Conservation (phyloP, 2,329 filamentous ascomycete species). For the Ambrosiella xylebori region DNA sequence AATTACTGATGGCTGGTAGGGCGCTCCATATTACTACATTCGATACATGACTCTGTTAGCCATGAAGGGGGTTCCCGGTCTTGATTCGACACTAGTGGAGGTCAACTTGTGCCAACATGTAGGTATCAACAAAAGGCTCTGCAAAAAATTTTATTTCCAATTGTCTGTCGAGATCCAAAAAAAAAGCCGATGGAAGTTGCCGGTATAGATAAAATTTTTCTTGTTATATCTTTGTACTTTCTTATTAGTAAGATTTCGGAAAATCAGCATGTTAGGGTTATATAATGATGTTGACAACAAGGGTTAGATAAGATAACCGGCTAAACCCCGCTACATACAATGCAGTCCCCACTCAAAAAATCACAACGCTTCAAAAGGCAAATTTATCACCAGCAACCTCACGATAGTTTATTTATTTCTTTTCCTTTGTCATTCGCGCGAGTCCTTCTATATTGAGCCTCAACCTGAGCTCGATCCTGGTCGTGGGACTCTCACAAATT, state of each 20-base stretch:
- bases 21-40: too few relatives aligned
- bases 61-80: too few relatives aligned
- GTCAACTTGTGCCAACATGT: neutral
- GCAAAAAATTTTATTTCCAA: neutral
- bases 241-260: neutral
- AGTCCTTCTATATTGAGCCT: neutral
- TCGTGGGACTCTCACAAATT: neutral
- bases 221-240: neutral
- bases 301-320: neutral
- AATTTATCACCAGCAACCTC: neutral
- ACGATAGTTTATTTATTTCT: neutral
- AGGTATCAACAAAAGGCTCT: neutral
- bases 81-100: neutral
- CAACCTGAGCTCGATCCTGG: neutral
- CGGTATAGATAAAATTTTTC: neutral
- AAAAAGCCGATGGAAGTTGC: neutral
- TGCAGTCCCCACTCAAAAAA: neutral
- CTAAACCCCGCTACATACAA: neutral
- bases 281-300: neutral
- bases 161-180: neutral
- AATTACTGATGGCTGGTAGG: too few relatives aligned
- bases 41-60: too few relatives aligned
- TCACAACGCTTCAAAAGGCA: neutral
- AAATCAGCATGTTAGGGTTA: neutral
- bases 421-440: neutral